Evolutionary conservation across 768 basidiomycete species (phyloP).

Genomic region (Boletales sp.): DNA sequence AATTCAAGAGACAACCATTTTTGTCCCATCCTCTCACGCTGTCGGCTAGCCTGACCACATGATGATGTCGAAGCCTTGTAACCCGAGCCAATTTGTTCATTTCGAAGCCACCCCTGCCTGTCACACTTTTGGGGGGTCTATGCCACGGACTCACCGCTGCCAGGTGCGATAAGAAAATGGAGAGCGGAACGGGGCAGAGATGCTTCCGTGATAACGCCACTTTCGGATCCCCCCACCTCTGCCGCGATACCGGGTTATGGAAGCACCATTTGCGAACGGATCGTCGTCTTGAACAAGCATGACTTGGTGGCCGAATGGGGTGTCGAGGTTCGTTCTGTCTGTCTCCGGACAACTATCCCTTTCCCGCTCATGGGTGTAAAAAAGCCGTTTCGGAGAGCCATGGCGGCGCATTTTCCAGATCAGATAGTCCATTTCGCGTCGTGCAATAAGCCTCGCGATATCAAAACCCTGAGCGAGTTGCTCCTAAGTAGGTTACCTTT

Average conservation of each 20-base stretch:
- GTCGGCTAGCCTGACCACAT: conserved; percentile 11
- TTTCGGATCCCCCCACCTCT: conserved; percentile 23
- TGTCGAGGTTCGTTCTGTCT: conserved; percentile 55
- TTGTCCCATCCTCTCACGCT: conserved; percentile 23
- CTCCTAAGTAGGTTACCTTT: conserved; percentile 64
- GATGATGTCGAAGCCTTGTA: conserved; percentile 11
- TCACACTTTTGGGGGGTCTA: conserved; percentile 10
- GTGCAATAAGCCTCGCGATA: conserved; percentile 63
- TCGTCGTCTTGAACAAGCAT: conserved; percentile 90
- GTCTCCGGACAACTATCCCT: conserved; percentile 2
- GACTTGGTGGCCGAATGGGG: conserved; percentile 91
- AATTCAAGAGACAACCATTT: conserved; percentile 11
- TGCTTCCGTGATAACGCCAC: conserved; percentile 37
- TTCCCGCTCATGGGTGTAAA: conserved; percentile 5
- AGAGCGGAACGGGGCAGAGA: conserved; percentile 62
- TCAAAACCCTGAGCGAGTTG: conserved; percentile 58
- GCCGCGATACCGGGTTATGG: conserved; percentile 21
- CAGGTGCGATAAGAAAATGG: conserved; percentile 69
- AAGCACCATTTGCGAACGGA: conserved; percentile 61
- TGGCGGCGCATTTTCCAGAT: conserved; percentile 67
- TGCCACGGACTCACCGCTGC: conserved; percentile 17
- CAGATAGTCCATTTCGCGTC: conserved; percentile 71
- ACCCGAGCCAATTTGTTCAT: conserved; percentile 10
- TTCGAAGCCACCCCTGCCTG: neutral
- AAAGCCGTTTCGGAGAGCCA: conserved; percentile 67